A percentile compares a stretch with the other conserved stretches of the same genome.
Conservation (phyloP, 1,284 basidiomycete genomes). For the Tilletia indica region DNA sequence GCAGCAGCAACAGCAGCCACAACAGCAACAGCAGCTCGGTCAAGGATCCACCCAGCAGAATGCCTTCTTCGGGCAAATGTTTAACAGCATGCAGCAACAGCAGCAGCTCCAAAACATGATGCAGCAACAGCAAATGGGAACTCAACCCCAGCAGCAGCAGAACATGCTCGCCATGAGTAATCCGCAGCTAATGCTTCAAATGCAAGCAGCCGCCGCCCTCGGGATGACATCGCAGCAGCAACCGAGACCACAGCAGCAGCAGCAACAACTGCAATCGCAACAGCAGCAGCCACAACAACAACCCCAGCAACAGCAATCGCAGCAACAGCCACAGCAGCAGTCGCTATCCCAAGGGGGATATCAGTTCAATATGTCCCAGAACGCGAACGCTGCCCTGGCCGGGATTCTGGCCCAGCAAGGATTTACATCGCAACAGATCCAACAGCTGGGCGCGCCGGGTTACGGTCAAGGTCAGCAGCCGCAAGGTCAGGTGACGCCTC, state of each 20-base stretch:
- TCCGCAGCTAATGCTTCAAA: background rate
- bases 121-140: background rate
- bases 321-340: constrained; percentile 26
- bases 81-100: constrained; percentile 24
- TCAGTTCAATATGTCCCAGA: background rate
- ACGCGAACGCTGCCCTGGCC: background rate
- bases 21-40: constrained; percentile 26
- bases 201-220: constrained; percentile 18
- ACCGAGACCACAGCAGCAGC: constrained; percentile 5
- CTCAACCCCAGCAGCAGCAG: constrained; percentile 27
- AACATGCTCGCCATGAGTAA: constrained; percentile 17
- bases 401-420: background rate
- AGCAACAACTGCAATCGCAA: background rate
- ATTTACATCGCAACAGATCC: background rate
- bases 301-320: constrained; percentile 28
- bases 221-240: constrained; percentile 11
- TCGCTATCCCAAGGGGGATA: background rate
- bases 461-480: constrained; percentile 11
- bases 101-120: constrained; percentile 19
- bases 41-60: constrained; percentile 24
- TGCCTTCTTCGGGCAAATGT: constrained; percentile 31
- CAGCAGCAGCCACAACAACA: constrained; percentile 25
- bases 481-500: constrained; percentile 1
- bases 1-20: constrained; percentile 25
- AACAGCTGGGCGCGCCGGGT: background rate